Evolutionary conservation across 805 yeast species (phyloP), one percentile per base, ranked within the genome.

Genomic region (Wickerhamomyces chaumierensis): DNA sequence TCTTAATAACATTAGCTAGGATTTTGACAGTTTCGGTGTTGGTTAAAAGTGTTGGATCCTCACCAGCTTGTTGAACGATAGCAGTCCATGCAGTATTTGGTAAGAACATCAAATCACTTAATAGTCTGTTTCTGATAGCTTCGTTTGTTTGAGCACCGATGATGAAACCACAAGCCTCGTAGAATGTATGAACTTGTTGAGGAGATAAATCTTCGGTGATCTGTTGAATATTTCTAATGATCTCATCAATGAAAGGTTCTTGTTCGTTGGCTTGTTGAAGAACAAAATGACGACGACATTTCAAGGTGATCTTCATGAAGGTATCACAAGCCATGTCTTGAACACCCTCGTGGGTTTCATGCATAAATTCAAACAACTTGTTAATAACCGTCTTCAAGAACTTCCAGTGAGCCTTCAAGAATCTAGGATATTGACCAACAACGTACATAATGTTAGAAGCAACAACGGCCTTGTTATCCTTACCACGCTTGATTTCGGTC

Each of bases 271-370:
- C 73, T 62, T 90, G 96, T 48, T 75, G 80, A 36, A 82, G 81
- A 32, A 90, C 95, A 61, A 92, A 92, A 61, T 90, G 96, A 48
- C 88, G 78, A 62, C 87, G 88, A 71, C 98, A 92, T 63, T 92
- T 92, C 49, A 76, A 80, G 18, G 95, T 85, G 59, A 92, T 92
- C 61, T 92, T 92, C 57, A 90, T 90, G 57, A 92, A 92, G 1
- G 99, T 92, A 61, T 92, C 99, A 68, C 98, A 92, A 8, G 99
- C 98, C 98, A 92, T 92, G 62, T 92, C 98, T 65, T 92, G 98
- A 44, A 92, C 98, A 66, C 98, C 98, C 62, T 90, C 99, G 62
- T 92, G 99, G n/a, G 96, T 87, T 69, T 92, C 99, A 66, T 92
- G 97, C 99, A 92, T 92, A 56, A 92, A 92, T 61, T 92, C 98